Conservation (phyloP, 2,329 filamentous ascomycete species). For the Penicillium verrucosum region DNA sequence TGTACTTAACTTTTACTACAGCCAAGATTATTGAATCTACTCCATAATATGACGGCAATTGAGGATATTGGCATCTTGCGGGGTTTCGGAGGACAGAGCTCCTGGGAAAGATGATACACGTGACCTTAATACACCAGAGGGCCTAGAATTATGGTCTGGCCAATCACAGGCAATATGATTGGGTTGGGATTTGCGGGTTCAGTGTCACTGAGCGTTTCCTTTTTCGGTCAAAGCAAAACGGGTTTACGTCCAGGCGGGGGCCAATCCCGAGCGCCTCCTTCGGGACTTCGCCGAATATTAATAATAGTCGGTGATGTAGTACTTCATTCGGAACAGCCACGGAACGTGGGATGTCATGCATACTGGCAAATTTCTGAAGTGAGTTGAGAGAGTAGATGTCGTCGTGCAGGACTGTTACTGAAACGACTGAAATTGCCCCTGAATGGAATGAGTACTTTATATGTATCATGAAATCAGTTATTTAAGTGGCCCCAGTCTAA, state of each 20-base stretch:
- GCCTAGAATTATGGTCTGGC: slow-evolving; percentile 2
- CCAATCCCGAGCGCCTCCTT: slow-evolving; percentile 4
- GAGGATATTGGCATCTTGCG: slow-evolving; percentile 1
- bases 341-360: not conserved
- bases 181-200: not conserved
- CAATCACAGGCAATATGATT: not conserved
- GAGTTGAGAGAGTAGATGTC: not conserved
- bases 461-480: not conserved
- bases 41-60: not conserved
- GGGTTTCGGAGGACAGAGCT: slow-evolving; percentile 12
- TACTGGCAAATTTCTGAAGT: not conserved
- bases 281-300: slow-evolving; percentile 3
- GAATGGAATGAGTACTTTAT: not conserved
- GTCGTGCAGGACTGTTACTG: not conserved
- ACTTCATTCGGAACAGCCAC: not conserved
- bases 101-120: not conserved
- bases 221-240: not conserved
- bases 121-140: slow-evolving; percentile 1
- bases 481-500: not conserved
- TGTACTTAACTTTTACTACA: not conserved
- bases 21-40: not conserved
- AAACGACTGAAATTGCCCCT: not conserved
- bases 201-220: not conserved
- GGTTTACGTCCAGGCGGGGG: not conserved
- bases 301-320: not conserved